Evolutionary conservation across 805 yeast species (phyloP).

Genomic region (Ogataea polymorpha): DNA sequence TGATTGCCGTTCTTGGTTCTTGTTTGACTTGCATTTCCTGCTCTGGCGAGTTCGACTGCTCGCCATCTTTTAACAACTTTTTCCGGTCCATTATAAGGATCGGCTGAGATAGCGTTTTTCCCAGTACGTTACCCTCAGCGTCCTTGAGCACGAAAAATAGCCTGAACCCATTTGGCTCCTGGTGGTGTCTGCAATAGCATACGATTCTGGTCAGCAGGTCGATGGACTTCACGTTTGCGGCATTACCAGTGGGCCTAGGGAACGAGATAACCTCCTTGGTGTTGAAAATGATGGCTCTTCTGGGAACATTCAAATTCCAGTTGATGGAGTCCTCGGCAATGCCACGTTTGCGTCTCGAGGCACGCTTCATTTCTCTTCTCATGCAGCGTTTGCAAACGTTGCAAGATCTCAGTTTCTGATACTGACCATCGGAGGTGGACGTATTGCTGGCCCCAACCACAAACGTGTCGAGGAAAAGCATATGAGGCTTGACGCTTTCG

Average conservation of each 20-base stretch:
- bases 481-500: constrained; percentile 46
- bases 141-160: constrained; percentile 67
- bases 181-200: constrained; percentile 95
- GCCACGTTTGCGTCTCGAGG: constrained; percentile 86
- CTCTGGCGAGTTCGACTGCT: constrained; percentile 24
- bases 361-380: constrained; percentile 90
- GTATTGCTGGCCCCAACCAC: constrained; percentile 44
- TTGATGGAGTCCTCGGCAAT: constrained; percentile 67
- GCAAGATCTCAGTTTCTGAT: constrained; percentile 41
- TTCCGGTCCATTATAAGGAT: constrained; percentile 95
- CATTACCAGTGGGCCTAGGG: constrained; percentile 49
- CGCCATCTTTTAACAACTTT: constrained; percentile 49
- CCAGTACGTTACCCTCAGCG: constrained; percentile 58
- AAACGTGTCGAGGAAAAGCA: constrained; percentile 71
- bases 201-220: constrained; percentile 73
- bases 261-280: constrained; percentile 82
- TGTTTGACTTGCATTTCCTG: constrained; percentile 8
- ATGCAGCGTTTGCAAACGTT: constrained; percentile 86
- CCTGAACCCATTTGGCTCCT: constrained; percentile 81
- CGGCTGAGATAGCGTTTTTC: constrained; percentile 65
- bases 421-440: constrained; percentile 1
- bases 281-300: constrained; percentile 86
- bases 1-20: constrained; percentile 20
- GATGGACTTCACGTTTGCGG: constrained; percentile 34
- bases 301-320: constrained; percentile 71